Base-by-base conservation (phyloP, 371 early-diverging fungal species). In the Apophysomyces variabilis region DNA sequence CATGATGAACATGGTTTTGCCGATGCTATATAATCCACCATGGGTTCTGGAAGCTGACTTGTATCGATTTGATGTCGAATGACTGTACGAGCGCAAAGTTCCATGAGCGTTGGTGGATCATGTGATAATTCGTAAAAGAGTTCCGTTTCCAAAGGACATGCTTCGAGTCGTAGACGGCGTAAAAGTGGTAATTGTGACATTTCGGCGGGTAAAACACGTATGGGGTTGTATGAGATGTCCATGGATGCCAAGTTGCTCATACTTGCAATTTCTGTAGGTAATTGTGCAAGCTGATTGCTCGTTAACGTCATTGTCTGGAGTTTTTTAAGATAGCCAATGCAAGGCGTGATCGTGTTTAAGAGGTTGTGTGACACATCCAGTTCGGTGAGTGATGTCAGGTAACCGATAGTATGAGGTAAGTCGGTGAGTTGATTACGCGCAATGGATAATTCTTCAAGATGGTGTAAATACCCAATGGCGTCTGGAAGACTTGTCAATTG, bases 1-100 rank as follows among this genome's bases (percentile, higher is more conserved):
- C 98, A 97, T 70, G 89, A 92, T 8, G 93, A 81, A 72, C 98
- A 97, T 21, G 79, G 70, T 44, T 87, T 82, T 3, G 88, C 91
- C 11, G 83, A 78, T 11, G 83, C 70, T n/a, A 96, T 69, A 67
- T 91, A 93, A 7, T 72, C 61, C 61, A 85, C 77, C 12, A 94
- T 38, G 59, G 85, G 80, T 21, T 70, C 68, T 9, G 89, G 84
- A 5, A 68, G n/a, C 85, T 57, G 21, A n/a, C 32, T n/a, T 36
- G 13, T 39, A 38, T 21, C 13, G 46, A 18, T 2, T 57, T n/a
- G 58, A 56, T 47, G 45, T 56, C 37, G 38, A 14, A 92, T 85
- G 26, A 95, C 77, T 18, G 87, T 78, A 26, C 95, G 78, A 0
- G 93, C 91, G 54, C 93, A 90, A 6, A 88, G 77, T 75, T 95